These are phyloP conservation scores for Globisporangium emineosum DNA, from an alignment of 352 stramenopile species.

Conservation along the genomic window DNA sequence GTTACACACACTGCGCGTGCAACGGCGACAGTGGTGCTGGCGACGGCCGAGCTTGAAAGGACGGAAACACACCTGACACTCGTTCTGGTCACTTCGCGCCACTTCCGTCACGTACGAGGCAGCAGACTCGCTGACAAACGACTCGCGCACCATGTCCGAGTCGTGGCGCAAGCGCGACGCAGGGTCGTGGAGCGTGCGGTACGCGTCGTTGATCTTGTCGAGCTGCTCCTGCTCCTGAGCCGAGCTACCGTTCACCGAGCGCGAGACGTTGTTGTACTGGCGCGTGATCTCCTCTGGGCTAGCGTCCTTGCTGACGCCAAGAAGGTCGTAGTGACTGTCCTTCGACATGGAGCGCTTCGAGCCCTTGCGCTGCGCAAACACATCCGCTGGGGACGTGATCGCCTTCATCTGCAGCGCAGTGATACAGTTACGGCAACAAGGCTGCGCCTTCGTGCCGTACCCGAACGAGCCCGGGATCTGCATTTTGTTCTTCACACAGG, in stretches of 20 bases:
- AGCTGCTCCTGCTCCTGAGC: conserved; percentile 63
- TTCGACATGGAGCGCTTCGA: conserved; percentile 42
- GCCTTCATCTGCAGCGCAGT: conserved; percentile 83
- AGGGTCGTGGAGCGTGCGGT: conserved; percentile 70
- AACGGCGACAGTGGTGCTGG: conserved; percentile 83
- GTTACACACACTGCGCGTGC: conserved; percentile 83
- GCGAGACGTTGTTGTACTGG: conserved; percentile 72
- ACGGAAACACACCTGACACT: conserved; percentile 87
- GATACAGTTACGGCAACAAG: conserved; percentile 81
- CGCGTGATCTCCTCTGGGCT: conserved; percentile 70
- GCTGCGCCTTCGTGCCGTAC: conserved; percentile 70
- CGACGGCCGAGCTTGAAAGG: conserved; percentile 82
- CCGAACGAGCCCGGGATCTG: conserved; percentile 74
- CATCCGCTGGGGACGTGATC: conserved; percentile 81
- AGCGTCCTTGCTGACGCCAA: conserved; percentile 66
- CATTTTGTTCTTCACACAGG: conserved; percentile 86
- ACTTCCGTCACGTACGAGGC: conserved; percentile 68
- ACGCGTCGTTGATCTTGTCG: conserved; percentile 78
- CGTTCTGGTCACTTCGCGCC: conserved; percentile 79
- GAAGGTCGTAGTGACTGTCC: conserved; percentile 62
- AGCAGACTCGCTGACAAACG: conserved; percentile 28
- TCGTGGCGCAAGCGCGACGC: conserved; percentile 50
- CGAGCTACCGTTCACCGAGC: conserved; percentile 61
- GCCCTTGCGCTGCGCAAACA: conserved; percentile 77
- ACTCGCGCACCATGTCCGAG: conserved; percentile 57